These are phyloP conservation scores for Trichoderma afroharzianum DNA, from an alignment of 2,329 filamentous ascomycete genomes.

Conservation along the genomic window DNA sequence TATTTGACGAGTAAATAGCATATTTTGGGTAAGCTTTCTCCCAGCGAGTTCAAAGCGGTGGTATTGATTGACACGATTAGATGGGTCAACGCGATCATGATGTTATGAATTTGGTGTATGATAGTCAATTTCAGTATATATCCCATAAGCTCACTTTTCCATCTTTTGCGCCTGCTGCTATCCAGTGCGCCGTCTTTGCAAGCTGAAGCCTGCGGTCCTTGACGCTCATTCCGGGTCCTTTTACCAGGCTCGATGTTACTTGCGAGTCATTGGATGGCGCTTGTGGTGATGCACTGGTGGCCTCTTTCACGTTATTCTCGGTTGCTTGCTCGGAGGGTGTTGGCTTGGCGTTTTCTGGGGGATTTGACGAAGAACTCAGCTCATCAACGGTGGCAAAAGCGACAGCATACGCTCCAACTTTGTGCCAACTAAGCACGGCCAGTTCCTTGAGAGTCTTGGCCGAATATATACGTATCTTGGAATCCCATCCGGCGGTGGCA, in stretches of 20 bases:
- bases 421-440: conserved; percentile 92
- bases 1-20: not conserved
- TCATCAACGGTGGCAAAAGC: conserved; percentile 58
- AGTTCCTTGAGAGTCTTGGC: conserved; percentile 77
- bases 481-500: conserved; percentile 91
- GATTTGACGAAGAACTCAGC: not conserved
- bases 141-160: conserved; percentile 96
- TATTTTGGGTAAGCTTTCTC: not conserved
- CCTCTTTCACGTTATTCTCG: not conserved
- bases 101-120: conserved; percentile 4
- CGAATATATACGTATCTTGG: conserved; percentile 75
- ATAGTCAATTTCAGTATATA: conserved; percentile 59
- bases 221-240: conserved; percentile 37
- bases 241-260: not conserved
- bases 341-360: not conserved
- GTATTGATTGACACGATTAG: not conserved
- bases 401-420: conserved; percentile 78
- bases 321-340: not conserved
- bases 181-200: conserved; percentile 74
- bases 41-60: not conserved
- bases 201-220: conserved; percentile 61
- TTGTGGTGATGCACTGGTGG: not conserved
- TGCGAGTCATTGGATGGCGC: too few relatives aligned
- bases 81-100: not conserved
- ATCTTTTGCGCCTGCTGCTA: conserved; percentile 88